Base-by-base conservation (phyloP, 352 stramenopile genomes). In the Phytophthora constricta region DNA sequence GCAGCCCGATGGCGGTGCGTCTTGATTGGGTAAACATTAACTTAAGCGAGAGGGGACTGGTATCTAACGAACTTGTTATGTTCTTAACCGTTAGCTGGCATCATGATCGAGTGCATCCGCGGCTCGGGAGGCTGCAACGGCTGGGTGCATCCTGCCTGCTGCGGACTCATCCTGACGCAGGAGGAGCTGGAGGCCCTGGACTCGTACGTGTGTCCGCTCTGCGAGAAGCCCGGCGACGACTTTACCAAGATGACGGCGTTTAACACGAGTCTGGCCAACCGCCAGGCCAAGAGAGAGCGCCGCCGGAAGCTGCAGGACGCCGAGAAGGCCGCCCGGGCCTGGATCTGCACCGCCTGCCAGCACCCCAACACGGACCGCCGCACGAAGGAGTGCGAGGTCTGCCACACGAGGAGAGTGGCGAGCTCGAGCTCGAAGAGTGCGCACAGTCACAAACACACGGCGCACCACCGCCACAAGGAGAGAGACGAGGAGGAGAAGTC, bases 101-200 rank as follows among this genome's bases (percentile, higher is more conserved):
- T 97, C 76, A 98, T 98, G 92, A 96, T 98, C 74, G 89, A 97
- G 80, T 98, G 92, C 76, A 97, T 93, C 61, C 88, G 91, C 64
- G 91, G 91, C 65, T 86, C 77, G 19, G 90, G 87, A 53, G 92
- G 92, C 62, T 98, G 92, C 72, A 93, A 97, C 48, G 90, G 92
- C 58, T 98, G 89, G 89, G 93, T 97, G 33, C 92, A 98, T 54
- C 92, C 91, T 33, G 68, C 64, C 54, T 97, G 92, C 65, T 97
- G 90, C 58, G 89, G 89, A 13, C 84, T 98, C 17, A 70, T 93
- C 31, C 68, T 98, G 58, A 94, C 89, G 26, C 78, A 90, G 54
- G 77, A 95, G 54, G 90, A 98, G 68, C 76, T 96, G 5, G 87
- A 96, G 66, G 82, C 82, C 33, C 79, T 96, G 46, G 83, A 93